These are phyloP conservation scores for Cryptococcus deneoformans DNA, from an alignment of 1,284 basidiomycete species.

Conservation along the genomic window DNA sequence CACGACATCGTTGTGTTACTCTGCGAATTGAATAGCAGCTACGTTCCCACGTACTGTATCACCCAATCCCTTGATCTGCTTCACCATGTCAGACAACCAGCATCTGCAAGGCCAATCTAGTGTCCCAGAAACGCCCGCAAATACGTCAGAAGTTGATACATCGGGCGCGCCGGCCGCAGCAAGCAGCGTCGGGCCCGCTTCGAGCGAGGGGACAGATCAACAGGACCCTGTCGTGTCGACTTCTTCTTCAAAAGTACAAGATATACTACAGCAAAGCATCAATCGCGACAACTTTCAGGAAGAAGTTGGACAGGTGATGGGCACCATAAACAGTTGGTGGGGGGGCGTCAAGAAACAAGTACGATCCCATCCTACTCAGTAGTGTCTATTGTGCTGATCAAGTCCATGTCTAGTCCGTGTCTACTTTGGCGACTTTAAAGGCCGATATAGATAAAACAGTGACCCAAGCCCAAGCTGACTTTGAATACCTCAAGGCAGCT, in stretches of 20 bases:
- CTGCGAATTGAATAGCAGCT: no score
- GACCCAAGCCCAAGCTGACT: slow-evolving; percentile 74
- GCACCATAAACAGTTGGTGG: slow-evolving; percentile 69
- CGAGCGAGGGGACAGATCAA: neutral
- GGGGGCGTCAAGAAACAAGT: slow-evolving; percentile 85
- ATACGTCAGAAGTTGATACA: neutral
- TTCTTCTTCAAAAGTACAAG: slow-evolving; percentile 25
- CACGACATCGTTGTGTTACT: no score
- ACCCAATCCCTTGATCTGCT: neutral
- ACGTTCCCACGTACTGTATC: no score
- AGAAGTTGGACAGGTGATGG: slow-evolving; percentile 81
- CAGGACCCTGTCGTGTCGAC: neutral
- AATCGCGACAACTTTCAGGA: slow-evolving; percentile 61
- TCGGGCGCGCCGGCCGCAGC: neutral
- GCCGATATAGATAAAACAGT: slow-evolving; percentile 76
- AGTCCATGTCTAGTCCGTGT: slow-evolving; percentile 61
- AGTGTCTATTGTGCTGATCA: neutral
- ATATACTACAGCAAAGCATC: slow-evolving; percentile 54
- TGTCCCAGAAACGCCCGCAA: neutral
- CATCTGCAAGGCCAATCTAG: neutral
- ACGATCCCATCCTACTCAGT: slow-evolving; percentile 29
- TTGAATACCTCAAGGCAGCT: slow-evolving; percentile 52
- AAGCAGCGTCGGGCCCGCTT: neutral
- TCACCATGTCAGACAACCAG: neutral
- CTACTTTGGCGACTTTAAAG: slow-evolving; percentile 65